Base-by-base conservation (phyloP, 192 early-diverging fungal genomes). In the Rhizophagus clarus region DNA sequence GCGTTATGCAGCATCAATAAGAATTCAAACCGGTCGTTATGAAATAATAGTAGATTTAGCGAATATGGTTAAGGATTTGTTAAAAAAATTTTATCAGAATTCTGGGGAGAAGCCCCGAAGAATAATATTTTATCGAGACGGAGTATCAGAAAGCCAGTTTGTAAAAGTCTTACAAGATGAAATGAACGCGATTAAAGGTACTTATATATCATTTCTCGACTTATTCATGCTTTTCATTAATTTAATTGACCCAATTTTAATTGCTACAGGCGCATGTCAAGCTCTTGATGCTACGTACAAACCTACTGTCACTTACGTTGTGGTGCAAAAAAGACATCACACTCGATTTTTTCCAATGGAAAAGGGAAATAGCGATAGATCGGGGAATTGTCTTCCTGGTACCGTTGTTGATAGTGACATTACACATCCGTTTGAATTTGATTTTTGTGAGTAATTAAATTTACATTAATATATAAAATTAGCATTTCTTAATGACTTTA, bases 251-350 rank as follows among this genome's bases (percentile, higher is more conserved):
- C 0, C 22, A 60, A 31, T 51, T 29, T 89, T 85, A 34, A 32
- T 85, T 69, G 79, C 80, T 20, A 70, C 81, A 87, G 74, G 87
- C 63, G 92, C 91, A 61, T 94, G 87, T 84, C 87, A 32, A 81
- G 76, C 84, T 1, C 69, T 98, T 6, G 93, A 96, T 40, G 60
- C 79, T 2, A 82, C 72, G 8, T 97, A 99, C 88, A 83, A 83
- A 9, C 97, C 97, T 3, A 81, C 88, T 2, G 87, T 99, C 32
- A 97, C 97, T 1, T 96, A 92, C 81, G 85, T 96, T 11, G 88
- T 94, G 1, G 93, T 95, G 1, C 95, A 95, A 79, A 97, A 99
- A 83, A 91, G 96, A n/a, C 96, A 99, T 78, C 93, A 95, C 64
- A 92, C 95, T 2, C 85, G 93, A 15, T 95, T 98, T 85, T 96